phyloP scores from a whole-genome alignment of 371 early-diverging fungal genomes.

The Catenaria anguillulae region DNA sequence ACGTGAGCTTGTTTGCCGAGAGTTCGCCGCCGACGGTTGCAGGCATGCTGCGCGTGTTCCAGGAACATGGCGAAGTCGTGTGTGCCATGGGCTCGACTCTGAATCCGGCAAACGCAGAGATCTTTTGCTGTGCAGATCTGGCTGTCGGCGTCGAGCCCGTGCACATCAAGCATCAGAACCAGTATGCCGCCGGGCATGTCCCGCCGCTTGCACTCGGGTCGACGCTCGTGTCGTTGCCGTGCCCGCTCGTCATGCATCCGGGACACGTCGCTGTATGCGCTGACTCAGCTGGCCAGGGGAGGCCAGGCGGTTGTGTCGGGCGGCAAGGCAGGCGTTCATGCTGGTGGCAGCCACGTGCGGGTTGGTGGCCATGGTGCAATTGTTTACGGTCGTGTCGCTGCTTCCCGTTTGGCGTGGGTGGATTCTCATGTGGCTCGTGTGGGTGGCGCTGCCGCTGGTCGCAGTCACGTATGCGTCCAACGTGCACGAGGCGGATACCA shows the following conservation, averaged over 20 bases:
- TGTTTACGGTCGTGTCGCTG: constrained; percentile 21
- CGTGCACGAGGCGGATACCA: constrained; percentile 72
- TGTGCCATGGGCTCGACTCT: constrained; percentile 86
- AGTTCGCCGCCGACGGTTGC: constrained; percentile 58
- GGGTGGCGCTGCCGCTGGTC: constrained; percentile 70
- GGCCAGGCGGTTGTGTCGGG: constrained; percentile 66
- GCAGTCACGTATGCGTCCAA: constrained; percentile 61
- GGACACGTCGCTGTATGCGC: constrained; percentile 88
- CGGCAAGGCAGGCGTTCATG: constrained; percentile 60
- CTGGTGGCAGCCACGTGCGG: constrained; percentile 59
- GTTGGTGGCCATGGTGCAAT: constrained; percentile 43
- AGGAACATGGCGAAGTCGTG: constrained; percentile 92
- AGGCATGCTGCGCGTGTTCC: constrained; percentile 91
- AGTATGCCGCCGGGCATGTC: constrained; percentile 46
- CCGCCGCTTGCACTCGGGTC: constrained; percentile 6
- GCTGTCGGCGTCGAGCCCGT: constrained; percentile 26
- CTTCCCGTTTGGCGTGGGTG: constrained; percentile 19
- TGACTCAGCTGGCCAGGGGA: constrained; percentile 90
- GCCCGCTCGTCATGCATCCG: constrained; percentile 57
- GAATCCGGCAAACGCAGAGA: constrained; percentile 62
- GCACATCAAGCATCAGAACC: constrained; percentile 55
- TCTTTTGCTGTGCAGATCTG: constrained; percentile 42
- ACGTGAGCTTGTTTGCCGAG: constrained; percentile 95
- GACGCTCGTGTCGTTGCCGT: constrained; percentile 17
- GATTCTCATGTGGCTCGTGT: constrained; percentile 74